Evolutionary conservation across 2,329 filamentous ascomycete genomes (phyloP), one percentile per base, ranked within the genome.

Genomic region (Ramichloridium luteum): DNA sequence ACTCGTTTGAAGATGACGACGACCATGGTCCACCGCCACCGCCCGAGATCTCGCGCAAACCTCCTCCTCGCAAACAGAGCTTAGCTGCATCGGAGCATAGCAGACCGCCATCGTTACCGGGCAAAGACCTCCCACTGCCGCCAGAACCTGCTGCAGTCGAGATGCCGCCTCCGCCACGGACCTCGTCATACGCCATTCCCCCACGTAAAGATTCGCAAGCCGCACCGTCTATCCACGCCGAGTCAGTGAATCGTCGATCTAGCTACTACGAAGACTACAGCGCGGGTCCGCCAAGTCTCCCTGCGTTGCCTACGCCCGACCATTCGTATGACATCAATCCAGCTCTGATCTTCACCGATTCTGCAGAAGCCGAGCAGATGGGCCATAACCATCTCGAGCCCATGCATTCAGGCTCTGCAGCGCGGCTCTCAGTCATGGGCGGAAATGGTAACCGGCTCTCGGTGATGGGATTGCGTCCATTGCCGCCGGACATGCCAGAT

Each of bases 401-500:
- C n/a, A n/a, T n/a, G n/a, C n/a, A n/a, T n/a, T 6, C 25, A 13
- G 28, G 15, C 10, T 13, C 16, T 12, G 15, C 14, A 6, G 11
- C 20, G 16, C 28, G 34, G 4, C 18, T 36, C 5, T 36, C 34
- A 5, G 30, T 36, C 6, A 23, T 31, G 22, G 28, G 30, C 3
- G 30, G 30, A 6, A 6, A 16, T 4, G 38, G 35, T 12, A 47
- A 45, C 30, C 60, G 70, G 36, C 51, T 74, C 32, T 74, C 69
- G 3, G 46, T 54, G 13, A 66, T 75, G 56, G 71, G 72, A 29
- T 50, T 93, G 56, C 79, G 90, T 11, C 90, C 90, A 13, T 68
- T 98, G 40, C 90, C 90, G 4, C 83, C 85, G 20, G 77, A 86
- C 50, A 81, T 93, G 42, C 74, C 82, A 26, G 73, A 77, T 3